Conservation (phyloP, 2,329 filamentous ascomycete species). For the Colletotrichum sansevieriae region DNA sequence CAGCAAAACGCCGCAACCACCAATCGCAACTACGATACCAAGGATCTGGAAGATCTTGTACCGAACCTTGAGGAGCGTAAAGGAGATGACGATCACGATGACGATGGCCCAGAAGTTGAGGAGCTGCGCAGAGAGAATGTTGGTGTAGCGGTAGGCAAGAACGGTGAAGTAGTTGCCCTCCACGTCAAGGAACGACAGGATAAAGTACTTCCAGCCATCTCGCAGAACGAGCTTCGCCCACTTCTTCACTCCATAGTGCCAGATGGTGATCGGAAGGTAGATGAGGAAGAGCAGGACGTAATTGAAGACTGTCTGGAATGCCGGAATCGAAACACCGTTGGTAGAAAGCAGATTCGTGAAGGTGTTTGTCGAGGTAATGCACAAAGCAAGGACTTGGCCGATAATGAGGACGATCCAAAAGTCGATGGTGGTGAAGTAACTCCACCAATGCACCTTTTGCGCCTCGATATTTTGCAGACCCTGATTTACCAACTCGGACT, state of each 20-base stretch:
- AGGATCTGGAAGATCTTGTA: constrained; percentile 89
- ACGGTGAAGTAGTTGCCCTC: constrained; percentile 99
- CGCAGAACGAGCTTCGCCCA: constrained; percentile 73
- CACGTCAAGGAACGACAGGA: constrained; percentile 93
- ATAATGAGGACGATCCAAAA: constrained; percentile 88
- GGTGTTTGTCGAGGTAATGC: constrained; percentile 93
- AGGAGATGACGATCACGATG: constrained; percentile 87
- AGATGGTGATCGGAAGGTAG: constrained; percentile 84
- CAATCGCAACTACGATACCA: constrained; percentile 91
- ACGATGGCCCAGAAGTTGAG: constrained; percentile 99
- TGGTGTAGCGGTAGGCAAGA: constrained; percentile 92
- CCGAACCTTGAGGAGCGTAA: constrained; percentile 85
- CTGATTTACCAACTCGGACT: constrained; percentile 58
- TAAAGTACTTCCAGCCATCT: constrained; percentile 94
- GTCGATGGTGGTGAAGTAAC: constrained; percentile 85
- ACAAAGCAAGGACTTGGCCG: constrained; percentile 87
- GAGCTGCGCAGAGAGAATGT: constrained; percentile 90
- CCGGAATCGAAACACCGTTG: constrained; percentile 83
- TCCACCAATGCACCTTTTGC: constrained; percentile 70
- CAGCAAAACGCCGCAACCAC: constrained; percentile 88
- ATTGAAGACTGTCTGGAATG: constrained; percentile 96
- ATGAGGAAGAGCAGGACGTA: constrained; percentile 87
- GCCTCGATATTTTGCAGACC: constrained; percentile 69
- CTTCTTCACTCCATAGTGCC: constrained; percentile 80
- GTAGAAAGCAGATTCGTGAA: constrained; percentile 81